These are phyloP conservation scores for Exophiala bonariae DNA, from an alignment of 2,329 filamentous ascomycete species.

Conservation along the genomic window DNA sequence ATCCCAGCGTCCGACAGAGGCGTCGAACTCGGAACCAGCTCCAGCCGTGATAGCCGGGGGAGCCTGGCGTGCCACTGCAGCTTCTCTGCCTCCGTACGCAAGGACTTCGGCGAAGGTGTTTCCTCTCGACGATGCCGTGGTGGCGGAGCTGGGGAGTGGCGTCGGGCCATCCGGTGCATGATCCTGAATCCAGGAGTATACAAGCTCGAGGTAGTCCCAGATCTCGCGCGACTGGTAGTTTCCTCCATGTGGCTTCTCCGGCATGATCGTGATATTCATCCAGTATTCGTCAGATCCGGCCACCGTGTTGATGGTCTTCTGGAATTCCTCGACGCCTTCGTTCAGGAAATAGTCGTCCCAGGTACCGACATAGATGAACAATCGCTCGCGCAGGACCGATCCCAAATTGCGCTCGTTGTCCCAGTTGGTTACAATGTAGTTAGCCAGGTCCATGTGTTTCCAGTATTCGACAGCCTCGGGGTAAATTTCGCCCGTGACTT, in stretches of 20 bases:
- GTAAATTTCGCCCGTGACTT: slow-evolving; percentile 19
- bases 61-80: slow-evolving; percentile 12
- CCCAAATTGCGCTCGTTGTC: slow-evolving; percentile 16
- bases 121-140: slow-evolving; percentile 7
- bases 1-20: slow-evolving; percentile 16
- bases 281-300: slow-evolving; percentile 7
- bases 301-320: slow-evolving; percentile 8
- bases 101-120: slow-evolving; percentile 15
- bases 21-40: slow-evolving; percentile 4
- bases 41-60: slow-evolving; percentile 5
- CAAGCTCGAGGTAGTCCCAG: slow-evolving; percentile 15
- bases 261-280: slow-evolving; percentile 15
- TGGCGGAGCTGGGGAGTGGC: slow-evolving; percentile 8
- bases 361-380: slow-evolving; percentile 16
- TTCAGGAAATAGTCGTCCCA: slow-evolving; percentile 20
- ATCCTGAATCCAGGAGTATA: slow-evolving; percentile 12
- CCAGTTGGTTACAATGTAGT: slow-evolving; percentile 15
- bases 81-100: slow-evolving; percentile 10
- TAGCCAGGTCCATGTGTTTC: slow-evolving; percentile 14
- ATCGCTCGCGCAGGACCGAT: slow-evolving; percentile 1
- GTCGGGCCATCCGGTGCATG: slow-evolving; percentile 12
- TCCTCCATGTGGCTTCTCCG: slow-evolving; percentile 13
- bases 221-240: slow-evolving; percentile 12
- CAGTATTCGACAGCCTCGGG: slow-evolving; percentile 17
- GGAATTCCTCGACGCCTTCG: slow-evolving; percentile 15